A percentile compares a stretch with the other conserved stretches of the same genome.
These are phyloP conservation scores for Xylaria nigripes DNA, from an alignment of 495 filamentous ascomycete species.

Conservation along the genomic window DNA sequence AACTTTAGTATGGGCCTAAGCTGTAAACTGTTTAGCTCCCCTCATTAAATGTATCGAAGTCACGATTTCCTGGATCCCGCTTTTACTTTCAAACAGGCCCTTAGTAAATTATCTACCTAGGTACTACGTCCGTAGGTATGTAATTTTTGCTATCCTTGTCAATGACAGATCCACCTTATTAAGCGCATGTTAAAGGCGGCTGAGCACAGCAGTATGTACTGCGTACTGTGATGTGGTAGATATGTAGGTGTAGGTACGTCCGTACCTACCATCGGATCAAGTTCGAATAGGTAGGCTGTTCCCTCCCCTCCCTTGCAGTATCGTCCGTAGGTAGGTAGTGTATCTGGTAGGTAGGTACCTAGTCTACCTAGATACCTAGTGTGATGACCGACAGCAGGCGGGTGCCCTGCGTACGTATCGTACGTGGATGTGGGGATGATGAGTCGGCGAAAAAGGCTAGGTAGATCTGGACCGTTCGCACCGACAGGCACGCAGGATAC, in stretches of 20 bases:
- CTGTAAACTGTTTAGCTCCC: too few relatives aligned
- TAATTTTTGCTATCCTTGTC: neutral
- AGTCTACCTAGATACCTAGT: neutral
- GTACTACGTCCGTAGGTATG: too few relatives aligned
- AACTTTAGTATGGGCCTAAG: too few relatives aligned
- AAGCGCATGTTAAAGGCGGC: conserved; percentile 3
- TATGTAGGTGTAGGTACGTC: too few relatives aligned
- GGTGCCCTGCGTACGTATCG: neutral
- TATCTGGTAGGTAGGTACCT: neutral
- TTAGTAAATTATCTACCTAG: too few relatives aligned
- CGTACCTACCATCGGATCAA: conserved; percentile 11
- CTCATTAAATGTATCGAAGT: too few relatives aligned
- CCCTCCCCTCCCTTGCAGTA: neutral
- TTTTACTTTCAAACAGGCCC: too few relatives aligned
- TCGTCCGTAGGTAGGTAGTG: neutral
- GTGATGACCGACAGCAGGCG: neutral
- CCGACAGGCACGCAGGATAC: neutral
- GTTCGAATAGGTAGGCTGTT: neutral
- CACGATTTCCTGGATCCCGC: too few relatives aligned
- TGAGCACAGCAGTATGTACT: neutral
- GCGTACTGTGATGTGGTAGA: too few relatives aligned
- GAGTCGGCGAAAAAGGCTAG: neutral
- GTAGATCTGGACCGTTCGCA: neutral
- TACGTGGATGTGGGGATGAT: neutral
- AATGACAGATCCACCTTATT: neutral